Conservation (phyloP, 2,329 filamentous ascomycete genomes). For the Ophiosphaerella korrae region DNA sequence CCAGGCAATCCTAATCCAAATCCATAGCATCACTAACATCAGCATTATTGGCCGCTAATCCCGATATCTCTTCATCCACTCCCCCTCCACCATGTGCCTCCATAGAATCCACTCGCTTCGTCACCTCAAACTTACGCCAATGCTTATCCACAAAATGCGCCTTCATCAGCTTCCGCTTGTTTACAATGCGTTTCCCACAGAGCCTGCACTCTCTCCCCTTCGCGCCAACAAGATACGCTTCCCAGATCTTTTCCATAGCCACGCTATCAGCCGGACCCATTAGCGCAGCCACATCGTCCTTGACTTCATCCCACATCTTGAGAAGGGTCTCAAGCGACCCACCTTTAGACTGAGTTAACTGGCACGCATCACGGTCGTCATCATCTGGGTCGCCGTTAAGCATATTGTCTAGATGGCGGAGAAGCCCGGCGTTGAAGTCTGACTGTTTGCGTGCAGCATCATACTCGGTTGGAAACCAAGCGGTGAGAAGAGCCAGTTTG, state of each 20-base stretch:
- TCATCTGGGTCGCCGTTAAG: conserved; percentile 15
- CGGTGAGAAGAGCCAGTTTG: conserved; percentile 14
- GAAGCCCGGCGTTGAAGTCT: conserved; percentile 9
- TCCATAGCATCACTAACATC: too few species aligned
- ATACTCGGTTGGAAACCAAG: conserved; percentile 21
- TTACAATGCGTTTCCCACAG: conserved; percentile 4
- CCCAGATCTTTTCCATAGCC: conserved; percentile 10
- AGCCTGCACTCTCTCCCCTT: conserved; percentile 16
- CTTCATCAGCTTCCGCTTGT: conserved; percentile 8
- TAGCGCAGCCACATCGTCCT: conserved; percentile 11
- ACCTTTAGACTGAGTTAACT: background rate
- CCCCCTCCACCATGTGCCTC: too few species aligned
- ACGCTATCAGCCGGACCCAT: conserved; percentile 6
- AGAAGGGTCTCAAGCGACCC: conserved; percentile 12
- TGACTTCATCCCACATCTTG: conserved; percentile 18
- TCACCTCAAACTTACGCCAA: conserved; percentile 8
- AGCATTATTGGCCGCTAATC: too few species aligned
- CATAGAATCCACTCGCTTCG: background rate
- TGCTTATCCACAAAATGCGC: conserved; percentile 18
- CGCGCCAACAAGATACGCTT: conserved; percentile 6
- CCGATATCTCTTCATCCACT: too few species aligned
- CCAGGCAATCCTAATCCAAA: too few species aligned
- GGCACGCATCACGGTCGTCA: background rate
- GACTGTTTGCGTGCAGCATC: conserved; percentile 10
- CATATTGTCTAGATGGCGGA: conserved; percentile 6